A percentile compares a stretch with the other conserved stretches of the same genome.
Conservation (phyloP, 169 alveolate genomes). For the Eimeria acervulina region DNA sequence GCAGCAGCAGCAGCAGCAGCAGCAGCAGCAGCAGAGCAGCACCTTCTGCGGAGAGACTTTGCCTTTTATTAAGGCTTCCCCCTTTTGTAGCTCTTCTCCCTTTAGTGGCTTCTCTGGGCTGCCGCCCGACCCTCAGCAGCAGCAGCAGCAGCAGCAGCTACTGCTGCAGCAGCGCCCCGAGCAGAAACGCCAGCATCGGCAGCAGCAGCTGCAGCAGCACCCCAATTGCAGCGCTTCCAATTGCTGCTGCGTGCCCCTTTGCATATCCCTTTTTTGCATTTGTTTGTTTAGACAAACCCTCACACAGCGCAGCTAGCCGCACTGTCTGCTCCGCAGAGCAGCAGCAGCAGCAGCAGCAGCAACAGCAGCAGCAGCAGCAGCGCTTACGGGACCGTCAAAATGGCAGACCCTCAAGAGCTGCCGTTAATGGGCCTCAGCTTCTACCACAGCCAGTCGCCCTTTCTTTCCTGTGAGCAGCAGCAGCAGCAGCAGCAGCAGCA, state of each 20-base stretch:
- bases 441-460: slow-evolving; percentile 39
- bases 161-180: no score
- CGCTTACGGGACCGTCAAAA: background rate
- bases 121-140: background rate
- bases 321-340: background rate
- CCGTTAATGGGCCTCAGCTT: slow-evolving; percentile 6
- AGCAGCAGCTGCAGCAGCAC: background rate
- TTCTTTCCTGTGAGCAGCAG: slow-evolving; percentile 44
- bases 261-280: no score
- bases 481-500: background rate
- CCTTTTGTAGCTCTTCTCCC: background rate
- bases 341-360: background rate
- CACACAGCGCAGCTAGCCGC: background rate
- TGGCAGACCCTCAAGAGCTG: slow-evolving; percentile 29
- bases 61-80: background rate
- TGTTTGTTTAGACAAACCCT: no score
- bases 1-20: background rate
- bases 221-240: background rate
- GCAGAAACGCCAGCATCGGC: background rate
- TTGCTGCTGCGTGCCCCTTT: no score
- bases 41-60: background rate
- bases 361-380: background rate
- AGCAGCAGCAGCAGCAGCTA: background rate
- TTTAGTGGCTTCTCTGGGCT: background rate
- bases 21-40: background rate